These are phyloP conservation scores for Mortierella hygrophila DNA, from an alignment of 192 early-diverging fungal genomes.

Conservation along the genomic window DNA sequence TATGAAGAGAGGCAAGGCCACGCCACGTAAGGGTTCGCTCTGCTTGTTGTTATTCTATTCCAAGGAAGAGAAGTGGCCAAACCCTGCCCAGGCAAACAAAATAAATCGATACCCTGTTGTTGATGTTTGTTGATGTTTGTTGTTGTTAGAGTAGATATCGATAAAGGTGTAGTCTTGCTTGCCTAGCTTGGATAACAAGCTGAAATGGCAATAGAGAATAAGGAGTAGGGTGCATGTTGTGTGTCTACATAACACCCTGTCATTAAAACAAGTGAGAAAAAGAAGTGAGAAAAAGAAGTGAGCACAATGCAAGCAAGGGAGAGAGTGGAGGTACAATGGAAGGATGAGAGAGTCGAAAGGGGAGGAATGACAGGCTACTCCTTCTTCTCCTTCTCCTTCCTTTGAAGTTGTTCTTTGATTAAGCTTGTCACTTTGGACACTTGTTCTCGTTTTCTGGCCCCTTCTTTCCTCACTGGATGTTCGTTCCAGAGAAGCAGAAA, in stretches of 20 bases:
- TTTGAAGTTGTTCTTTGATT: neutral
- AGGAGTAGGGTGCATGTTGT: neutral
- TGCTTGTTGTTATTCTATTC: neutral
- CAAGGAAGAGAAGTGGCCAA: too few species aligned
- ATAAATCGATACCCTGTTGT: too few species aligned
- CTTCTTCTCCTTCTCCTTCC: neutral
- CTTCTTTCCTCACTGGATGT: neutral
- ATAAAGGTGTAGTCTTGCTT: neutral
- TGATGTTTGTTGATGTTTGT: too few species aligned
- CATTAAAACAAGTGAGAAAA: neutral
- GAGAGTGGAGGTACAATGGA: neutral
- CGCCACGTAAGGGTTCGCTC: neutral
- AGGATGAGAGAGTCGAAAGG: neutral
- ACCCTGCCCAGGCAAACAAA: too few species aligned
- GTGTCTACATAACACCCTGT: neutral
- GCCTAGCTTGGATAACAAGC: neutral
- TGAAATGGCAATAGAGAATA: neutral
- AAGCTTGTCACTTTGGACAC: neutral
- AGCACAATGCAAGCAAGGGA: neutral
- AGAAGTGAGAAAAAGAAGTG: neutral
- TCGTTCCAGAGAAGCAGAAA: neutral
- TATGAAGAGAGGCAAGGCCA: neutral
- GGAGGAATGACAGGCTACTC: constrained; percentile 4
- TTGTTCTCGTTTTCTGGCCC: neutral
- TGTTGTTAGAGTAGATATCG: neutral